Conservation (phyloP, 306 rosid species). For the Delonix regia region DNA sequence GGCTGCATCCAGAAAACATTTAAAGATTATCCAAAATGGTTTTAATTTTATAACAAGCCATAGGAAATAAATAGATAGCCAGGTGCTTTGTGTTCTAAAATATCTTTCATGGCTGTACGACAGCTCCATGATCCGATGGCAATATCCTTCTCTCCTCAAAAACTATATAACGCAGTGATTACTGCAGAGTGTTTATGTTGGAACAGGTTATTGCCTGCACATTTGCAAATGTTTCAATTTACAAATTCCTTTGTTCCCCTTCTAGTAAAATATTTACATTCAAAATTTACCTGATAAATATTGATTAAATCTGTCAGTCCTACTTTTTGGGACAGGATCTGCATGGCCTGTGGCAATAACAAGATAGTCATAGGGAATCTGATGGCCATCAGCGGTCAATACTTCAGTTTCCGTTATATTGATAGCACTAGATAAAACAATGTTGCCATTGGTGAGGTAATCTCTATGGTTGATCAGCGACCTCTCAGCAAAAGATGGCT, state of each 20-base stretch:
- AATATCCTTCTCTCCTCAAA: not conserved
- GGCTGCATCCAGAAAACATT: constrained; percentile 18
- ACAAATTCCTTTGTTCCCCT: not conserved
- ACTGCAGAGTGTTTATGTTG: constrained; percentile 2
- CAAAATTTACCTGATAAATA: constrained; percentile 55
- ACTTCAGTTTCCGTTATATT: constrained; percentile 66
- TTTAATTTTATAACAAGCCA: not conserved
- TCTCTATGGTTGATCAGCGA: constrained; percentile 69
- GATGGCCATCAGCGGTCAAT: constrained; percentile 60
- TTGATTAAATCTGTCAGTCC: constrained; percentile 58
- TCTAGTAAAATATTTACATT: constrained; percentile 10
- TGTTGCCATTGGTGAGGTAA: constrained; percentile 61
- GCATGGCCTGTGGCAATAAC: constrained; percentile 81
- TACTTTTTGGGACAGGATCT: constrained; percentile 54
- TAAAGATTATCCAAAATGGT: constrained; percentile 18
- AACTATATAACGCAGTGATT: not conserved
- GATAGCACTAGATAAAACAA: constrained; percentile 57
- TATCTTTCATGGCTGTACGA: constrained; percentile 2
- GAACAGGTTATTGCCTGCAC: constrained; percentile 7
- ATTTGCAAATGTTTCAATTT: constrained; percentile 10
- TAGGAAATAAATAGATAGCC: not conserved
- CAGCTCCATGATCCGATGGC: not conserved
- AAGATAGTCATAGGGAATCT: constrained; percentile 65
- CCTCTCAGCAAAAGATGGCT: constrained; percentile 76
- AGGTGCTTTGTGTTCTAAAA: not conserved